Base-by-base conservation (phyloP, 352 stramenopile genomes). In the Phytopythium kandeliae region DNA sequence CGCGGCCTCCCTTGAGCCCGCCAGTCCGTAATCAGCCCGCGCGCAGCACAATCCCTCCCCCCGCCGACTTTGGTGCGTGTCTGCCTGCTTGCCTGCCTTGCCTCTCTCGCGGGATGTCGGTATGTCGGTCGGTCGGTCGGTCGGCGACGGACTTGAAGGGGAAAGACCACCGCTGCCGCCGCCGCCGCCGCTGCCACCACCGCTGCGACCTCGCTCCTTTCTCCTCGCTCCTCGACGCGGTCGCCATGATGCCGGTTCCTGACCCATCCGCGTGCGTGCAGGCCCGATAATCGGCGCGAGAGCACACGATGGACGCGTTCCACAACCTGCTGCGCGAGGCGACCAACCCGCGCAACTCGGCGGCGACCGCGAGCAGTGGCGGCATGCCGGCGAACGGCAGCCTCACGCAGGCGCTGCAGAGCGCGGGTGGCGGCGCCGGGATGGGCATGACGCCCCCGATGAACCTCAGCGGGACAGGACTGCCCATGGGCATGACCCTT, bases 311-410 rank as follows among this genome's bases (percentile, higher is more conserved):
- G 79, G 77, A 90, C 59, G 70, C 70, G 40, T 88, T 90, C 61
- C 75, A 90, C 54, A 90, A 90, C 58, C 58, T 90, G 28, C 64
- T 90, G 41, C 76, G 77, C 30, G 77, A 90, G 52, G 74, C 78
- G 12, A 66, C 71, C 13, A 79, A 72, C 62, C 64, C 79, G 43
- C 79, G 76, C 60, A 77, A 70, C 51, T 58, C 52, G 49, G 47
- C 33, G 42, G 40, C 24, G 24, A 51, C 33, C 37, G 40, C 24
- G 24, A 51, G 24, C n/a, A 54, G 51, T 47, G 59, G 26, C 28
- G 50, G 42, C 52, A 21, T 64, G 33, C 56, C 65, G 0, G 64
- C 67, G 0, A 52, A 62, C 1, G 57, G 53, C 1, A 76, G 64
- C 16, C 60, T 81, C 16, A 69, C 68, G 10, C 65, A 70, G 49